phyloP scores from a whole-genome alignment of 164 flowering plant genomes.

The Liriodendron chinense region DNA sequence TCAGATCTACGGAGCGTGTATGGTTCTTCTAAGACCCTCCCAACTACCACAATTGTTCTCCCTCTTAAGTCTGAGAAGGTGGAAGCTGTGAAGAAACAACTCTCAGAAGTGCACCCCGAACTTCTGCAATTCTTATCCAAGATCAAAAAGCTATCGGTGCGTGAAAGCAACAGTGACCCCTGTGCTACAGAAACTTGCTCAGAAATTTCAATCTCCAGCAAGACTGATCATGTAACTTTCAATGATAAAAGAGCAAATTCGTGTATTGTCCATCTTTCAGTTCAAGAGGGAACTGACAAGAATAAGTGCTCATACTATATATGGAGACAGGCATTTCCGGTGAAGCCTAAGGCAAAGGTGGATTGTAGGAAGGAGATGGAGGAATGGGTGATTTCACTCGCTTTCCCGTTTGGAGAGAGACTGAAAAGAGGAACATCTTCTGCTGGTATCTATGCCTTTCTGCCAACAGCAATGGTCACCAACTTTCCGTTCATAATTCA shows the following conservation, averaged over 20 bases:
- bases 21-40: slow-evolving; percentile 19
- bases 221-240: slow-evolving; percentile 35
- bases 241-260: slow-evolving; percentile 61
- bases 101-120: slow-evolving; percentile 51
- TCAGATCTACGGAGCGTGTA: slow-evolving; percentile 27
- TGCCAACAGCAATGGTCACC: slow-evolving; percentile 70
- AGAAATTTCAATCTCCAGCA: slow-evolving; percentile 47
- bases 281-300: slow-evolving; percentile 27
- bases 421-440: slow-evolving; percentile 35
- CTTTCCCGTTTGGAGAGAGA: slow-evolving; percentile 52
- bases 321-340: slow-evolving; percentile 69
- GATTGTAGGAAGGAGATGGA: slow-evolving; percentile 45
- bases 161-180: slow-evolving; percentile 30
- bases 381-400: slow-evolving; percentile 51
- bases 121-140: slow-evolving; percentile 49
- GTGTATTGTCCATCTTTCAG: slow-evolving; percentile 41
- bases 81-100: slow-evolving; percentile 44
- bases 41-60: slow-evolving; percentile 39
- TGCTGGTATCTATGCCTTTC: slow-evolving; percentile 57
- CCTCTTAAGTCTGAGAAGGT: slow-evolving; percentile 51
- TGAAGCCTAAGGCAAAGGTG: slow-evolving; percentile 33
- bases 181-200: slow-evolving; percentile 32
- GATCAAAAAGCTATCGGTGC: slow-evolving; percentile 47
- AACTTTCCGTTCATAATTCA: slow-evolving; percentile 61
- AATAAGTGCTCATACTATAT: slow-evolving; percentile 44